Percentiles rank a stretch among this genome's conserved stretches.
phyloP scores from a whole-genome alignment of 306 rosid species.

The Comarum palustre region DNA sequence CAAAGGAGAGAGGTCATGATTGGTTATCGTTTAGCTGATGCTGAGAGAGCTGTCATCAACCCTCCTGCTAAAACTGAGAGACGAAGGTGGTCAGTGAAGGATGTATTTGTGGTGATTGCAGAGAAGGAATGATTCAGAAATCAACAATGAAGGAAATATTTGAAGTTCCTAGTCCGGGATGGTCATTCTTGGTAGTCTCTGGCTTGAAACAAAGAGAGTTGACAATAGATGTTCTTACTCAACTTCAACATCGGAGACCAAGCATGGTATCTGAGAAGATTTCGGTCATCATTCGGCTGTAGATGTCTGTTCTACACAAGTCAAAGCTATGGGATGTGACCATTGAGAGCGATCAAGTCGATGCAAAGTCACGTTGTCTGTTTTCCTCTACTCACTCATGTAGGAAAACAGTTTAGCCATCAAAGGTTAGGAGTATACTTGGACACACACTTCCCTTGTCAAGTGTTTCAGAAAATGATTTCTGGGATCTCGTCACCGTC shows the following conservation, averaged over 20 bases:
- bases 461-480: no score
- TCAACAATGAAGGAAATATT: neutral
- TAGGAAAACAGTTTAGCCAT: neutral
- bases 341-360: neutral
- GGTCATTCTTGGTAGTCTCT: neutral
- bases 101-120: conserved; percentile 76
- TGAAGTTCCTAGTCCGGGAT: neutral
- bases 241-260: neutral
- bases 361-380: neutral
- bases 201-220: neutral
- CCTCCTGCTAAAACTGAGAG: conserved; percentile 62
- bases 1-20: conserved; percentile 80
- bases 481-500: no score
- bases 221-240: neutral
- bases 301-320: neutral
- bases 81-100: conserved; percentile 69
- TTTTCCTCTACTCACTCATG: no score
- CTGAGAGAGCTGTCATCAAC: conserved; percentile 82
- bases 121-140: conserved; percentile 58
- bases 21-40: conserved; percentile 57
- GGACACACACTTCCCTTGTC: no score
- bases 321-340: neutral
- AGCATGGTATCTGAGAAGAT: neutral
- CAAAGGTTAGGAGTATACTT: no score
- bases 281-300: neutral